Evolutionary conservation across 2,329 filamentous ascomycete genomes (phyloP).

Genomic region (Aspergillus fumigatiaffinis): DNA sequence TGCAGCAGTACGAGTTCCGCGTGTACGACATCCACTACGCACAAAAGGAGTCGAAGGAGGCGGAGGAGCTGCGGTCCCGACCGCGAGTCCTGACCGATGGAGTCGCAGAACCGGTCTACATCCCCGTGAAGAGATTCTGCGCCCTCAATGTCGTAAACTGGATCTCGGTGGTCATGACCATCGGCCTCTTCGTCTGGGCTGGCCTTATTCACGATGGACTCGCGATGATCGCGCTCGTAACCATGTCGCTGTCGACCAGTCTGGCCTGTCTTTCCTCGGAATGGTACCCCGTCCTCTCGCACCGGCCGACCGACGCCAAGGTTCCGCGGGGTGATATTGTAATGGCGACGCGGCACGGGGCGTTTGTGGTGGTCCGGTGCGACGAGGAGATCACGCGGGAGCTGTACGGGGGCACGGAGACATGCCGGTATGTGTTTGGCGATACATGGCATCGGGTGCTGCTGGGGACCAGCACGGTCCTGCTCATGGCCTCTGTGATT

Average conservation of each 20-base stretch:
- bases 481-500: conserved; percentile 60
- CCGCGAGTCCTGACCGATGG: neutral
- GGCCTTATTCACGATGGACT: conserved; percentile 46
- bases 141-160: conserved; percentile 54
- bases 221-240: conserved; percentile 49
- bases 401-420: conserved; percentile 58
- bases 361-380: conserved; percentile 56
- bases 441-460: conserved; percentile 48
- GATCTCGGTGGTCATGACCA: conserved; percentile 43
- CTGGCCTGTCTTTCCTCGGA: conserved; percentile 55
- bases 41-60: neutral
- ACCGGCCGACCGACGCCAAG: conserved; percentile 45
- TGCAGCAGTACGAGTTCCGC: conserved; percentile 9
- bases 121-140: conserved; percentile 41
- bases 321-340: conserved; percentile 58
- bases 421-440: conserved; percentile 54
- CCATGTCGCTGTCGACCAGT: conserved; percentile 52
- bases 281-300: conserved; percentile 56
- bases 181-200: conserved; percentile 17
- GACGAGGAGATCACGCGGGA: conserved; percentile 60
- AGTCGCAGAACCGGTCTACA: neutral
- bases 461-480: conserved; percentile 55
- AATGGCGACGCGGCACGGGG: conserved; percentile 58
- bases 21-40: conserved; percentile 4
- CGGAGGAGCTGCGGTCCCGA: neutral